A percentile compares a stretch with the other conserved stretches of the same genome.
Evolutionary conservation across 2,329 filamentous ascomycete genomes (phyloP).

Genomic region (Cytospora chrysosperma): DNA sequence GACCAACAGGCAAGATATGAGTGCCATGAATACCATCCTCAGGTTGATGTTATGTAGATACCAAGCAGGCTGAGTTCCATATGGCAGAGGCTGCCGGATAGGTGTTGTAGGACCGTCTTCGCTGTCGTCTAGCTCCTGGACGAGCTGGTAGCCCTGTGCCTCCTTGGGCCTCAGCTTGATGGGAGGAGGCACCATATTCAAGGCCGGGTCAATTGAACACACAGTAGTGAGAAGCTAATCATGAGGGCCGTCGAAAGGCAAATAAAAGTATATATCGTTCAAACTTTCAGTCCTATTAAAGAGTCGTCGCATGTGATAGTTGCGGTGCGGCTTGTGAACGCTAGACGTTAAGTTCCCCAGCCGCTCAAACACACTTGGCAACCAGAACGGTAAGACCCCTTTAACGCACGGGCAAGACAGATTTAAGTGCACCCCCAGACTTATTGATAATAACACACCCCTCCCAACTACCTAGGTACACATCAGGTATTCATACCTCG

Average conservation of each 20-base stretch:
- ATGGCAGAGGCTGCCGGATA: slow-evolving; percentile 12
- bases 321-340: background rate
- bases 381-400: background rate
- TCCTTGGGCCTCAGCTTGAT: slow-evolving; percentile 20
- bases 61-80: slow-evolving; percentile 19
- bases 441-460: background rate
- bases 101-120: slow-evolving; percentile 16
- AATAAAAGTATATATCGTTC: background rate
- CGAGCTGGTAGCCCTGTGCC: slow-evolving; percentile 25
- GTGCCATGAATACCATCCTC: slow-evolving; percentile 25
- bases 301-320: background rate
- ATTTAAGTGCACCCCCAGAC: background rate
- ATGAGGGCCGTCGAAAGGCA: background rate
- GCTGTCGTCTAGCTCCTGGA: slow-evolving; percentile 20
- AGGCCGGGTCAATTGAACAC: background rate
- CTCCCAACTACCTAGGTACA: background rate
- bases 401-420: background rate
- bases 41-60: slow-evolving; percentile 16
- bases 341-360: background rate
- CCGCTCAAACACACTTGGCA: background rate
- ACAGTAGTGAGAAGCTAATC: background rate
- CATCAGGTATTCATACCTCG: background rate
- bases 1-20: slow-evolving; percentile 28
- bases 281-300: background rate
- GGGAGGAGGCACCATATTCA: slow-evolving; percentile 18